Conservation (phyloP, 2,329 filamentous ascomycete species). For the Colletotrichum lindemuthianum region DNA sequence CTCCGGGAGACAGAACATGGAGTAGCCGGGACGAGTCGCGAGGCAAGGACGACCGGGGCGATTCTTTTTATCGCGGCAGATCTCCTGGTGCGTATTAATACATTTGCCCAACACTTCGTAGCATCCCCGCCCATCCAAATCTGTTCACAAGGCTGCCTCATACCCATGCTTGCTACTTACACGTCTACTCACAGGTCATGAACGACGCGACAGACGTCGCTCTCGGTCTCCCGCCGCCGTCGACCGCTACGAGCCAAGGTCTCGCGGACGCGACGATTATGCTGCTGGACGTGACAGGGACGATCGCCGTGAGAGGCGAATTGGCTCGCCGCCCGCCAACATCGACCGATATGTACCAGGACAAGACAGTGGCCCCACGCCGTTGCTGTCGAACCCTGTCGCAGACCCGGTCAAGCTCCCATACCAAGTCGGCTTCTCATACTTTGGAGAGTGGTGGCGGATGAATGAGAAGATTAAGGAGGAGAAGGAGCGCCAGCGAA, state of each 20-base stretch:
- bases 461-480: slow-evolving; percentile 85
- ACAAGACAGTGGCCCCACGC: slow-evolving; percentile 63
- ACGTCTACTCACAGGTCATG: slow-evolving; percentile 55
- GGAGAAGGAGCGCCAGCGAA: slow-evolving; percentile 77
- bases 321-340: slow-evolving; percentile 72
- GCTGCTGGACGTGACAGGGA: slow-evolving; percentile 64
- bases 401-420: slow-evolving; percentile 77
- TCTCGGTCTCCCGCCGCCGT: slow-evolving; percentile 78
- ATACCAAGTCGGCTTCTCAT: slow-evolving; percentile 86
- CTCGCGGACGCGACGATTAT: slow-evolving; percentile 75
- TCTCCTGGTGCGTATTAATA: slow-evolving; percentile 71
- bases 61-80: slow-evolving; percentile 72
- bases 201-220: slow-evolving; percentile 69
- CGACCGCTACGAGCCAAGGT: slow-evolving; percentile 80
- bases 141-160: neutral
- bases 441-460: slow-evolving; percentile 88
- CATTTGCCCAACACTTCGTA: neutral
- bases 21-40: slow-evolving; percentile 61
- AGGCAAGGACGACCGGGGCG: slow-evolving; percentile 62
- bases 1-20: slow-evolving; percentile 64
- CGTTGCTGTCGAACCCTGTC: slow-evolving; percentile 70
- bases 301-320: slow-evolving; percentile 63
- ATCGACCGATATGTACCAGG: slow-evolving; percentile 89
- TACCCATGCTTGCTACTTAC: slow-evolving; percentile 25
- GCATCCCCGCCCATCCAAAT: neutral